Evolutionary conservation across 352 stramenopile species (phyloP), one percentile per base, ranked within the genome.

Genomic region (Lagenidium sp.): DNA sequence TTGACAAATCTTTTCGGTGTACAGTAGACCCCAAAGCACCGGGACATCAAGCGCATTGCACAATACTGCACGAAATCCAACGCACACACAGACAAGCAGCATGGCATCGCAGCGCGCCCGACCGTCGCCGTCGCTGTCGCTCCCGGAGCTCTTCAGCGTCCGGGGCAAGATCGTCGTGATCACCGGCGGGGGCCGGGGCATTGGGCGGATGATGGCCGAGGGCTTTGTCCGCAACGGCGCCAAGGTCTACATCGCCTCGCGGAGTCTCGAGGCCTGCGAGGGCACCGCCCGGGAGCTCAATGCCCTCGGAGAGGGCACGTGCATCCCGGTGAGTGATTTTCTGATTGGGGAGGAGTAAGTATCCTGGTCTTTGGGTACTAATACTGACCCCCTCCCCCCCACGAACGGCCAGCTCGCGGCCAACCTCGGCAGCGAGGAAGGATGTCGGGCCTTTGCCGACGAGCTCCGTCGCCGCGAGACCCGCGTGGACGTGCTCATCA

Each of bases 131-230:
- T 44, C 53, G 25, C 54, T 82, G 23, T 36, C 62, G 18, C 42
- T 75, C 16, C 56, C 49, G 16, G 50, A 78, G 15, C 67, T 88
- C 24, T 88, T 88, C 43, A 55, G 50, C 39, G 68, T 92, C 21
- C 63, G 74, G 55, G 66, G 65, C 52, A 85, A 86, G 47, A 57
- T 85, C 28, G 87, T 97, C 20, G 48, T 98, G 6, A 75, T 98
- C 47, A 98, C 92, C 16, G 95, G 95, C 43, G 93, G 94, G 32
- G 91, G 82, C 25, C 71, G 86, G 30, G 95, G 95, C 28, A 97
- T 98, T 58, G 95, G 95, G 40, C 78, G 85, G 44, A 98, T 98
- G 92, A 97, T 98, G 50, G 88, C 93, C 38, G 83, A 94, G 50
- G 87, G 85, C 12, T 98, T 97, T 61, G 75, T 91, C 18, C 56